Conservation (phyloP, 2,329 filamentous ascomycete genomes). For the Botrytis galanthina region DNA sequence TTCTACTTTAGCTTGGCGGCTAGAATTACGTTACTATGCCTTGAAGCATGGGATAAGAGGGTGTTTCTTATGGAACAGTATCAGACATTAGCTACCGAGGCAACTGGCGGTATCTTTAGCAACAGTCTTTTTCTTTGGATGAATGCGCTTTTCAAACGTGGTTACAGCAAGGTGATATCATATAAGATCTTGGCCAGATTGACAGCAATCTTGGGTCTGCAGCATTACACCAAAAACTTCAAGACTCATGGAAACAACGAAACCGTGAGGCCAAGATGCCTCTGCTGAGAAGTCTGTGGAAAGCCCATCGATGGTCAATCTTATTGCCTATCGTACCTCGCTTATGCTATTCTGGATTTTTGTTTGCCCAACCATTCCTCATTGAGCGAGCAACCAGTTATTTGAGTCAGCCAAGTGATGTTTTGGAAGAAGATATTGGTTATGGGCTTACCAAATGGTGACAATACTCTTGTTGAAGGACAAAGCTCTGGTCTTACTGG, state of each 20-base stretch:
- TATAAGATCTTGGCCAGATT: neutral
- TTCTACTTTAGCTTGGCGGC: slow-evolving; percentile 21
- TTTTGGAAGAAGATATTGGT: neutral
- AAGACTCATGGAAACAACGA: neutral
- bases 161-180: neutral
- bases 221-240: neutral
- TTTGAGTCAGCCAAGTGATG: neutral
- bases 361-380: neutral
- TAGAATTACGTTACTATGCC: slow-evolving; percentile 20
- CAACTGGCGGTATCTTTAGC: slow-evolving; percentile 36
- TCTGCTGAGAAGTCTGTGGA: neutral
- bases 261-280: neutral
- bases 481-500: too few relatives aligned
- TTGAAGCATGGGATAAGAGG: slow-evolving; percentile 24
- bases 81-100: slow-evolving; percentile 26
- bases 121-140: slow-evolving; percentile 40
- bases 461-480: too few relatives aligned
- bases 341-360: neutral
- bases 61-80: slow-evolving; percentile 15
- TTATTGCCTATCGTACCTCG: neutral
- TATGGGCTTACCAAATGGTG: neutral
- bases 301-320: neutral
- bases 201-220: neutral
- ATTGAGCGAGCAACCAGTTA: neutral
- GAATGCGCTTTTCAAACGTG: slow-evolving; percentile 23